These are phyloP conservation scores for Pseudogymnoascus sp. DNA, from an alignment of 2,329 filamentous ascomycete genomes.

Conservation along the genomic window DNA sequence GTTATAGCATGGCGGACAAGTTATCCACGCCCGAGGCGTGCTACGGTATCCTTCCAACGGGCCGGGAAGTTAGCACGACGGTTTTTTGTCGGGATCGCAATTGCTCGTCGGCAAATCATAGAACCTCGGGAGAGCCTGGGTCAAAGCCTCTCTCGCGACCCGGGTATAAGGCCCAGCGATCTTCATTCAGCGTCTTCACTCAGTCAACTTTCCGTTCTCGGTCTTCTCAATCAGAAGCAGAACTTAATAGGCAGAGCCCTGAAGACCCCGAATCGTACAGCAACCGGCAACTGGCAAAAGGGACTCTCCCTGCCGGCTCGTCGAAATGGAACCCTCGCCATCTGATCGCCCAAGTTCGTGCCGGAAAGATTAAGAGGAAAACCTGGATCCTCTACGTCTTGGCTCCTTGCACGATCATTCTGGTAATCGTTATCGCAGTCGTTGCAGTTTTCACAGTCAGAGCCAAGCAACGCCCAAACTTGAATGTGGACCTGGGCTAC, in stretches of 20 bases:
- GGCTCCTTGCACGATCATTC: not conserved
- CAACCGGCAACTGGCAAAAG: not conserved
- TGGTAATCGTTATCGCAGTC: not conserved
- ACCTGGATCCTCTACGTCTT: not conserved
- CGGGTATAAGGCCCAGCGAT: not conserved
- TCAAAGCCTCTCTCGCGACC: not conserved
- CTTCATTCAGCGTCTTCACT: not conserved
- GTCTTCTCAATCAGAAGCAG: not conserved
- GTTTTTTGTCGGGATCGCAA: slow-evolving; percentile 73
- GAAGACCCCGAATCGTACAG: not conserved
- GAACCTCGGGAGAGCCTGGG: slow-evolving; percentile 36
- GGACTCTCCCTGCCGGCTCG: not conserved
- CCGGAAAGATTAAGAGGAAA: not conserved
- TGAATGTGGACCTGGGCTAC: not conserved
- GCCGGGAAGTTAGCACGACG: slow-evolving; percentile 62
- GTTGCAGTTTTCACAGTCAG: not conserved
- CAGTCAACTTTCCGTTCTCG: not conserved
- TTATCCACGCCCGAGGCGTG: slow-evolving; percentile 67
- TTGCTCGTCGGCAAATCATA: slow-evolving; percentile 67
- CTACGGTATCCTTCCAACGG: slow-evolving; percentile 69
- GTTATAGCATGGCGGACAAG: slow-evolving; percentile 70
- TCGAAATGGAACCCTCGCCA: not conserved
- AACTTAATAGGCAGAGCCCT: not conserved
- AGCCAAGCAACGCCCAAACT: not conserved
- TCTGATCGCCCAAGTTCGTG: not conserved